These are phyloP conservation scores for Metschnikowia kunwiensis DNA, from an alignment of 805 yeast species.

Conservation along the genomic window DNA sequence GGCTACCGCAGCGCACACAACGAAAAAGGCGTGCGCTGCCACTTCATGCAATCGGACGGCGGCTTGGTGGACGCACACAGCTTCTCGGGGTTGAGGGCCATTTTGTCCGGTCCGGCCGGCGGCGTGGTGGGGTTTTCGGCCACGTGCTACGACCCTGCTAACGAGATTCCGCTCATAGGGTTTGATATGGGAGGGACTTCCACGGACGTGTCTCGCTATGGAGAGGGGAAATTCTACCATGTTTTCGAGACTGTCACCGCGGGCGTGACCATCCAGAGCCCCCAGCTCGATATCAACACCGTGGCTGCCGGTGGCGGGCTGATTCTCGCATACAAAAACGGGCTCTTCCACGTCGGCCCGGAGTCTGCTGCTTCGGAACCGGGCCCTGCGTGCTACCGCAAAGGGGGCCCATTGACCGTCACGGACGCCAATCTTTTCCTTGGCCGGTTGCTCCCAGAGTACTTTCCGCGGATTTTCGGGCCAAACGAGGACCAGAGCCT, in stretches of 20 bases:
- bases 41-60: conserved; percentile 96
- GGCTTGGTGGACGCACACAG: conserved; percentile 82
- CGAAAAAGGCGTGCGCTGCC: conserved; percentile 51
- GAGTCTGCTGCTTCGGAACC: conserved; percentile 21
- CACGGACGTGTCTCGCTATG: conserved; percentile 43
- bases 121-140: conserved; percentile 92
- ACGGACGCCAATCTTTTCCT: conserved; percentile 21
- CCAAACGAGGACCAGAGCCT: conserved; percentile 16
- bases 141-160: conserved; percentile 56
- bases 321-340: conserved; percentile 23
- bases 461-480: conserved; percentile 21
- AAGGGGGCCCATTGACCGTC: conserved; percentile 22
- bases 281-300: conserved; percentile 43
- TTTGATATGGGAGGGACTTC: conserved; percentile 47
- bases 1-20: conserved; percentile 25
- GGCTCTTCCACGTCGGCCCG: conserved; percentile 21
- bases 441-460: conserved; percentile 19
- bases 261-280: conserved; percentile 43
- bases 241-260: conserved; percentile 45
- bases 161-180: conserved; percentile 53
- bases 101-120: conserved; percentile 95
- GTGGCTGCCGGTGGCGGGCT: conserved; percentile 50
- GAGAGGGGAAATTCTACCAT: conserved; percentile 38
- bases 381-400: conserved; percentile 22
- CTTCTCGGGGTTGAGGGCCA: conserved; percentile 85